Evolutionary conservation across 176 grass and related monocot genomes (phyloP), one percentile per base, ranked within the genome.

Genomic region (Stipa capillata): DNA sequence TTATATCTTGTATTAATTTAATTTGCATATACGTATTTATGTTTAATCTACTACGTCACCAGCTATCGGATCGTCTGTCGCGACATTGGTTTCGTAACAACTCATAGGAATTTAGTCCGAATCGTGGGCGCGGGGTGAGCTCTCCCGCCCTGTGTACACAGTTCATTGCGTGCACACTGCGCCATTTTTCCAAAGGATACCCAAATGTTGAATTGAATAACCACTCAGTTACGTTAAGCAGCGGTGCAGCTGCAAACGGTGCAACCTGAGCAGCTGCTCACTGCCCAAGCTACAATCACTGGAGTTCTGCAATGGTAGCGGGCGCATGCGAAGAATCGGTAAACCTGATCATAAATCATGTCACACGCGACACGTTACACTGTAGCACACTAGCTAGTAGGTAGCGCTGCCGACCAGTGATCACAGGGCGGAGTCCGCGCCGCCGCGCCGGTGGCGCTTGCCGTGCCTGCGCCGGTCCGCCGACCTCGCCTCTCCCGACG

Each of bases 401-500:
- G 24, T 20, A 63, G 11, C 39, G 39, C 74, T 4, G 53, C 24
- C 3, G 2, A 48, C 34, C 50, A 17, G 25, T 43, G 36, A 5
- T 88, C 81, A 80, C 14, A 85, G 52, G 0, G 69, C 69, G 20
- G 33, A 80, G 62, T 84, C 52, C n/a, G 40, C 64, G 33, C 45
- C 54, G 62, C 74, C 65, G 64, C 71, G 74, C 8, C 87, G 79
- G 69, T 71, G 83, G 48, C 82, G 94, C 90, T 65, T 90, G 55
- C 78, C 86, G 34, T 36, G 91, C 80, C 70, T 88, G 10, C 76
- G 74, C 32, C 55, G 40, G 53, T 87, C 77, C 1, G 53, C 31
- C 20, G 82, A 47, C 65, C 61, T 61, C 0, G 83, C 87, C 73
- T 92, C 89, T 6, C 91, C 94, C 0, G 89, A 94, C 34, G 79